Evolutionary conservation across 2,329 filamentous ascomycete genomes (phyloP).

Genomic region (Calycina herbarum): DNA sequence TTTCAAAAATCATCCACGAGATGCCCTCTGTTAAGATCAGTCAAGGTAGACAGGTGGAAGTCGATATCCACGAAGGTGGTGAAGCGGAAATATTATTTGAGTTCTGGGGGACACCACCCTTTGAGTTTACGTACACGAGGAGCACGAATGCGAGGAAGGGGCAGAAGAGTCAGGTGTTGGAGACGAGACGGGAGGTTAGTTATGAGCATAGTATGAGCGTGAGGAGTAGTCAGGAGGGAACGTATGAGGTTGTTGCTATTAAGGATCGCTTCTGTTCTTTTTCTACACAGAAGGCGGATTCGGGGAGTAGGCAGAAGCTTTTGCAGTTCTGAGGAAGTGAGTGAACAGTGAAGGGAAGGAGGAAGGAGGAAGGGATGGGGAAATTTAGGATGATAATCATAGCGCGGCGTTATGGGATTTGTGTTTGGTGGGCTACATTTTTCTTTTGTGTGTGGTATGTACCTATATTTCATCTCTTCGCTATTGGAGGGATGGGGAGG

Average conservation of each 20-base stretch:
- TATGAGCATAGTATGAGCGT: slow-evolving; percentile 80
- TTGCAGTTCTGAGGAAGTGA: slow-evolving; percentile 28
- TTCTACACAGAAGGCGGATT: slow-evolving; percentile 63
- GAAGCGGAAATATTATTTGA: slow-evolving; percentile 92
- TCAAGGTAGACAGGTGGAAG: slow-evolving; percentile 74
- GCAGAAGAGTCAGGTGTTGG: slow-evolving; percentile 76
- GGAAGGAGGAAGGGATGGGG: background rate
- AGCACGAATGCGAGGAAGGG: slow-evolving; percentile 80
- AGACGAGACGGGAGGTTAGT: slow-evolving; percentile 85
- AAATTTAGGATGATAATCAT: slow-evolving; percentile 28
- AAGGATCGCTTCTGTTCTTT: slow-evolving; percentile 93
- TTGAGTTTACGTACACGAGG: slow-evolving; percentile 95
- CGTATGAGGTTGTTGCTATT: slow-evolving; percentile 95
- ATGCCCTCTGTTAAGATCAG: slow-evolving; percentile 90
- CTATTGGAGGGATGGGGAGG: background rate
- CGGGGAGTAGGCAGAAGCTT: slow-evolving; percentile 45
- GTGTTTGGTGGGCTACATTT: slow-evolving; percentile 1
- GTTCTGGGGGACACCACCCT: slow-evolving; percentile 92
- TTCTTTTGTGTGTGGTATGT: slow-evolving; percentile 13
- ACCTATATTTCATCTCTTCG: background rate
- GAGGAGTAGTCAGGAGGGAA: slow-evolving; percentile 87
- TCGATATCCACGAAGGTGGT: slow-evolving; percentile 96
- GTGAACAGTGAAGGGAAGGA: no score
- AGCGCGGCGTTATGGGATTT: slow-evolving; percentile 37
- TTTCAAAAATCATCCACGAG: slow-evolving; percentile 83